Evolutionary conservation across 768 basidiomycete genomes (phyloP), one percentile per base, ranked within the genome.

Genomic region (Tricholoma hemisulphureum): DNA sequence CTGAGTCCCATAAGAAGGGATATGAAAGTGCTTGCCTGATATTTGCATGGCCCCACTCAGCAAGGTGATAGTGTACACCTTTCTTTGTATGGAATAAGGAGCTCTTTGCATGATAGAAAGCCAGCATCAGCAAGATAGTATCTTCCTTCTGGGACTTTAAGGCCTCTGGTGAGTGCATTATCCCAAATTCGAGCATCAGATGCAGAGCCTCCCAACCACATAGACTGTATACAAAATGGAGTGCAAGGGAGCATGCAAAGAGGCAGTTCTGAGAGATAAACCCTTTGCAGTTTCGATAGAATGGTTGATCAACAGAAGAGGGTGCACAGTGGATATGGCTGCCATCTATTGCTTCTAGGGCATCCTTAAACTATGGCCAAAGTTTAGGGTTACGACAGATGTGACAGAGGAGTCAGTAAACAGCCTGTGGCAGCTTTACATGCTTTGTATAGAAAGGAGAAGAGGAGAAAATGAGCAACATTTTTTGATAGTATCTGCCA

Each of bases 21-120:
- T 39, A 31, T 37, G 52, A 50, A 46, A 4, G 51, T 8, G 16
- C n/a, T 39, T 51, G 58, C 56, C 48, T 43, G 29, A 46, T 2
- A 49, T 49, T 58, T 4, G 29, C 61, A n/a, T 16, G 20, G 14
- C 31, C 63, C 67, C 67, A 71, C 18, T 73, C 67, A 5, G 54
- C 49, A n/a, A 73, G 61, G 45, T 73, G 69, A 49, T 73, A 73
- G 5, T 57, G 49, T 2, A 69, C 63, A 4, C 63, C 58, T 3
- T 58, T 43, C 58, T 3, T 58, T 43, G 54, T 70, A 71, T 14
- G 69, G 69, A 4, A 69, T 59, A 11, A 73, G 60, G 7, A 69
- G 59, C n/a, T 48, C 18, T 53, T 65, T 53, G 56, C 68, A 66
- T 6, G 24, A 24, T 39, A 60, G 59, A 62, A 67, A 68, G 39